Evolutionary conservation across 345 rosid genomes (phyloP).

Genomic region (Brassica nigra): DNA sequence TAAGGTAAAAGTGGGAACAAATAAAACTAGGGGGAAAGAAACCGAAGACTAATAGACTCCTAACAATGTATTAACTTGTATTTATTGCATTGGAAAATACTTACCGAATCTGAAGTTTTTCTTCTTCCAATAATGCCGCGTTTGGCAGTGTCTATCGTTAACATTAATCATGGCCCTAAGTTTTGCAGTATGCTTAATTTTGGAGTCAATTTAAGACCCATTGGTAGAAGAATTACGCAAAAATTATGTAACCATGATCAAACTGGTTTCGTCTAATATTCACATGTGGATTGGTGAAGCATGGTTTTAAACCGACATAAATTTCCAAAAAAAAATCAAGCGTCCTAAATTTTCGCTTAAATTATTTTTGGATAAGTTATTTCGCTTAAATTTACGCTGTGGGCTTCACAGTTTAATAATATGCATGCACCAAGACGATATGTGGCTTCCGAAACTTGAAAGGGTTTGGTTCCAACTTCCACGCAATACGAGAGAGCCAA

Average conservation of each 20-base stretch:
- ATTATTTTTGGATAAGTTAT: neutral
- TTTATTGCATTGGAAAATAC: conserved; percentile 26
- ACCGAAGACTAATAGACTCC: conserved; percentile 10
- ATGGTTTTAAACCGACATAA: neutral
- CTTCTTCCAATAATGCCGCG: conserved; percentile 6
- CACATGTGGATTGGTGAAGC: neutral
- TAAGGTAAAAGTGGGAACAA: neutral
- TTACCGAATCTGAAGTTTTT: neutral
- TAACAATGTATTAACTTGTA: conserved; percentile 20
- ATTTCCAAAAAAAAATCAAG: neutral
- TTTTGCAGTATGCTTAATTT: conserved; percentile 22
- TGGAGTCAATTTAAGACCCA: conserved; percentile 1
- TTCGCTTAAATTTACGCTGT: neutral
- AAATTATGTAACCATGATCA: neutral
- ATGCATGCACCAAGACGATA: neutral
- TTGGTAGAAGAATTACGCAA: neutral
- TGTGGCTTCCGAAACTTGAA: neutral
- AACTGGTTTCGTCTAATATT: neutral
- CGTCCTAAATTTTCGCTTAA: neutral
- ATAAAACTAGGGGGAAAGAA: conserved; percentile 1
- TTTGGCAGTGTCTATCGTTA: conserved; percentile 20
- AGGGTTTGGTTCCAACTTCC: neutral
- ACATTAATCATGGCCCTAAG: conserved; percentile 13
- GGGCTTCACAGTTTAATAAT: neutral
- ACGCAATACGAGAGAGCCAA: neutral